These are phyloP conservation scores for Quercus parvula DNA, from an alignment of 306 rosid species.

Conservation along the genomic window DNA sequence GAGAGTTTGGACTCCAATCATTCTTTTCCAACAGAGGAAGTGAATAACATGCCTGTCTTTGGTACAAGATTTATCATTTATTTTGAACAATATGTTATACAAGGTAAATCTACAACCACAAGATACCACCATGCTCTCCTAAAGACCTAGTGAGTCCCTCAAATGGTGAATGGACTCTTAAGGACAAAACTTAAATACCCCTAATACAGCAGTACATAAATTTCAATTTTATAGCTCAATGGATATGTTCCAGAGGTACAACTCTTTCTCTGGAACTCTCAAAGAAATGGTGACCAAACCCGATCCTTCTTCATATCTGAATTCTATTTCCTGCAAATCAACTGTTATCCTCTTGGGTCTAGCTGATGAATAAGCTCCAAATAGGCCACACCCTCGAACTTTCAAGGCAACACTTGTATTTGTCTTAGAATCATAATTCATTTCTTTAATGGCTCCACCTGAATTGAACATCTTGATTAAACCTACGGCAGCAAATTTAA, in stretches of 20 bases:
- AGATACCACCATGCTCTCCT: no score
- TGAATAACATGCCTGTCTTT: no score
- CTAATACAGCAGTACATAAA: background rate
- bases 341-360: constrained; percentile 46
- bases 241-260: constrained; percentile 58
- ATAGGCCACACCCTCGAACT: constrained; percentile 60
- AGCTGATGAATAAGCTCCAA: constrained; percentile 71
- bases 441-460: constrained; percentile 78
- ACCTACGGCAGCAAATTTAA: constrained; percentile 73
- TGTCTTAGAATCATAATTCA: constrained; percentile 30
- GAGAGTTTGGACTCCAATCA: no score
- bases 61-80: no score
- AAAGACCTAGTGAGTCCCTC: no score
- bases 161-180: no score
- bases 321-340: constrained; percentile 51
- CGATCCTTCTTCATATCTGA: constrained; percentile 47
- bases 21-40: no score
- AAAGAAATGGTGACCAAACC: constrained; percentile 56
- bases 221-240: constrained; percentile 20
- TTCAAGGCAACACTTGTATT: constrained; percentile 29
- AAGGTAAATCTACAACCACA: no score
- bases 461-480: constrained; percentile 83
- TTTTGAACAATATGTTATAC: no score
- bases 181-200: background rate
- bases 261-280: constrained; percentile 54